Conservation (phyloP, 78 protist species). For the Thecamonas trahens region DNA sequence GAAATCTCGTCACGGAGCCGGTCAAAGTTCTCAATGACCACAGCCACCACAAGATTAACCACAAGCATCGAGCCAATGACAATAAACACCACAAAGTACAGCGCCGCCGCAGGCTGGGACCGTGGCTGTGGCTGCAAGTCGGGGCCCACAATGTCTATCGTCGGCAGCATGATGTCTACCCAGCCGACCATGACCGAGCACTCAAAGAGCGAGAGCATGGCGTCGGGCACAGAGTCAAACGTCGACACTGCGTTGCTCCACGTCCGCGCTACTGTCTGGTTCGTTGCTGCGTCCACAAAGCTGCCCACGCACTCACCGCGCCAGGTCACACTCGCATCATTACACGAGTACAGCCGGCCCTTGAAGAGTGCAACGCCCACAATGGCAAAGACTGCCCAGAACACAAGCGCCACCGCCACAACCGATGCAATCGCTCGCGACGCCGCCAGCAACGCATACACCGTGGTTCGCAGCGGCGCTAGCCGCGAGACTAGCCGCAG, state of each 20-base stretch:
- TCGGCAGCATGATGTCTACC: constrained; percentile 5
- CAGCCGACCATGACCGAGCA: constrained; percentile 12
- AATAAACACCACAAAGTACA: constrained; percentile 22
- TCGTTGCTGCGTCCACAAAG: not conserved
- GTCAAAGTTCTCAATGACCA: not conserved
- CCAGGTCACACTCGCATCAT: not conserved
- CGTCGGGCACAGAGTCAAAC: not conserved
- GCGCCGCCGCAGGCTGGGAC: not conserved
- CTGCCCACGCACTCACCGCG: not conserved
- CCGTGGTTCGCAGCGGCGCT: too few species aligned
- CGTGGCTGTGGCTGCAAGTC: not conserved
- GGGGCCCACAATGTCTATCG: not conserved
- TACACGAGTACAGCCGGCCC: constrained; percentile 15
- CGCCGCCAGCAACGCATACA: not conserved
- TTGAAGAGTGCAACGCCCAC: constrained; percentile 32
- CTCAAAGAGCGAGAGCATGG: constrained; percentile 14
- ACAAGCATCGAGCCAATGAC: constrained; percentile 13
- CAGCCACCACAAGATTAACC: constrained; percentile 15
- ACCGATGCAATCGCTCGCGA: constrained; percentile 26
- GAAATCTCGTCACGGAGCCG: not conserved
- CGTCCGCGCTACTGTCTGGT: not conserved
- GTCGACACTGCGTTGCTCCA: not conserved
- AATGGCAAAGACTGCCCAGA: constrained; percentile 22
- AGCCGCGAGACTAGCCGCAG: constrained; percentile 44
- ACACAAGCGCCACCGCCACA: constrained; percentile 1